Evolutionary conservation across 2,329 filamentous ascomycete genomes (phyloP).

Genomic region (Sporothrix humicola): DNA sequence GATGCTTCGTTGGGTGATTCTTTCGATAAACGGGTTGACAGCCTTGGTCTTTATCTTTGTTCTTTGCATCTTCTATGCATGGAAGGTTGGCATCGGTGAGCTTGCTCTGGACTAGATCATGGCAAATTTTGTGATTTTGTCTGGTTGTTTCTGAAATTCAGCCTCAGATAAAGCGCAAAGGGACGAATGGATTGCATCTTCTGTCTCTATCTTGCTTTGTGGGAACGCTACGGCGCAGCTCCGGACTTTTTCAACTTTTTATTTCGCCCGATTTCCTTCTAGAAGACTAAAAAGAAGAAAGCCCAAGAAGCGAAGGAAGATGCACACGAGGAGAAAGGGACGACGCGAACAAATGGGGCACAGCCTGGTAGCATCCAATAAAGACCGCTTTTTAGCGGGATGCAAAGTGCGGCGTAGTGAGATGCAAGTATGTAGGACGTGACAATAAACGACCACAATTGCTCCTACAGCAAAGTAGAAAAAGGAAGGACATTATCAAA

Average conservation of each 20-base stretch:
- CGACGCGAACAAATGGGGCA: background rate
- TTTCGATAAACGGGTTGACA: background rate
- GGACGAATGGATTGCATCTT: background rate
- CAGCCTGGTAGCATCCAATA: background rate
- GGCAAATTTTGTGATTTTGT: background rate
- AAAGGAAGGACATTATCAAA: background rate
- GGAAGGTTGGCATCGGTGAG: slow-evolving; percentile 14
- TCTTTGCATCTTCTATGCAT: slow-evolving; percentile 8
- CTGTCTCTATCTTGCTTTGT: background rate
- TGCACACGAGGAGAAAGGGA: background rate
- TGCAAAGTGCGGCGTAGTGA: background rate
- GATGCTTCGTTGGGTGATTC: background rate
- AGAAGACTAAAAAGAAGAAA: slow-evolving; percentile 21
- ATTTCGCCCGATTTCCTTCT: background rate
- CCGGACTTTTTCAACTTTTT: background rate
- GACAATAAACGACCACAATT: background rate
- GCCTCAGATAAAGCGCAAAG: background rate
- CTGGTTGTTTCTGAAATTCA: background rate
- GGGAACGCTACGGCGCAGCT: background rate
- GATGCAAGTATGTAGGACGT: background rate
- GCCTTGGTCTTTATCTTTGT: background rate
- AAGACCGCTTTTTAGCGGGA: background rate
- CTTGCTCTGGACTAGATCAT: background rate
- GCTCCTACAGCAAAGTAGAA: background rate
- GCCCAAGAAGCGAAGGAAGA: background rate